A percentile compares a stretch with the other conserved stretches of the same genome.
phyloP scores from a whole-genome alignment of 192 early-diverging fungal species.

The Chytriomyces hyalinus region DNA sequence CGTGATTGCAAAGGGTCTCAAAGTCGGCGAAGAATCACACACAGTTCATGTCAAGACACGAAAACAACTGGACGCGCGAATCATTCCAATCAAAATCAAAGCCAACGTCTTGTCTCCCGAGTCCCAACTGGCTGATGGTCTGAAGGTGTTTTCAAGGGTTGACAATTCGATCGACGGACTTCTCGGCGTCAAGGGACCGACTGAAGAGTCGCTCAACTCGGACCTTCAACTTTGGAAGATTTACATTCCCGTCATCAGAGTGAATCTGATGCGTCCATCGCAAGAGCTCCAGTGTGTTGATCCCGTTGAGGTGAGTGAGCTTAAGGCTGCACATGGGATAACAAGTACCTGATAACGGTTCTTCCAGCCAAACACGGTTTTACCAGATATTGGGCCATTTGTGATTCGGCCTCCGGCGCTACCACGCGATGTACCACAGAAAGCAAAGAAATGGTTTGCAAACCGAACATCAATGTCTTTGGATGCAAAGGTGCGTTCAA shows the following conservation, averaged over 20 bases:
- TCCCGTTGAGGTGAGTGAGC: conserved; percentile 40
- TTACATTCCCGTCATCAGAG: conserved; percentile 51
- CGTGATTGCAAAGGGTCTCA: conserved; percentile 47
- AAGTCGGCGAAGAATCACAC: conserved; percentile 49
- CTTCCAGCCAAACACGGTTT: conserved; percentile 46
- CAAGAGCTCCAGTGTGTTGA: conserved; percentile 46
- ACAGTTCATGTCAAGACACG: conserved; percentile 47
- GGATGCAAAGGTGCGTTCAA: conserved; percentile 38
- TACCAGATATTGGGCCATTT: conserved; percentile 47
- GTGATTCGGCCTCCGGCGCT: conserved; percentile 59
- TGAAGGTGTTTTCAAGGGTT: conserved; percentile 50
- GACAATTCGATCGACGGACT: conserved; percentile 54
- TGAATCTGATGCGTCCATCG: conserved; percentile 47
- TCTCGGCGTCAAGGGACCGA: conserved; percentile 39
- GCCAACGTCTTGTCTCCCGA: conserved; percentile 43
- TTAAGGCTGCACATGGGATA: conserved; percentile 1
- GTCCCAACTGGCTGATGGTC: conserved; percentile 40
- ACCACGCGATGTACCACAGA: conserved; percentile 50
- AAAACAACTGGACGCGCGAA: conserved; percentile 49
- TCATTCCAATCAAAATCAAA: conserved; percentile 51
- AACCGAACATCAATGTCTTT: conserved; percentile 60
- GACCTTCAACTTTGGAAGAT: conserved; percentile 61
- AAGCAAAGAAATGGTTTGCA: conserved; percentile 63
- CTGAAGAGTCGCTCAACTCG: conserved; percentile 41
- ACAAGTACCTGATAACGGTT: not conserved